Evolutionary conservation across 257 asterid species (phyloP).

Genomic region (Nicotiana tabacum): DNA sequence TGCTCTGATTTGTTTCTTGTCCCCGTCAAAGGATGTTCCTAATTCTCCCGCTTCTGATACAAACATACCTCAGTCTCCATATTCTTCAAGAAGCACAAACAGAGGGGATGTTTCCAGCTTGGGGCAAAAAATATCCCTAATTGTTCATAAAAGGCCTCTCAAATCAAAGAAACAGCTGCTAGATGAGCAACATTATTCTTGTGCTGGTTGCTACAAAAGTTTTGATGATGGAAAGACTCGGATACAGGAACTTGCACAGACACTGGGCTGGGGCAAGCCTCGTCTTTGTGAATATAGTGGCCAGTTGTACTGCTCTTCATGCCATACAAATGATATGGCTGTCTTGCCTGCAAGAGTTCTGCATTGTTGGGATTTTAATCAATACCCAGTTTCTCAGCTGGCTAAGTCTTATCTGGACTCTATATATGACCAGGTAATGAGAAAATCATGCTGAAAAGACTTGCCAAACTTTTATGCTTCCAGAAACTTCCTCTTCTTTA

Average conservation of each 20-base stretch:
- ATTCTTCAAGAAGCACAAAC: slow-evolving; percentile 21
- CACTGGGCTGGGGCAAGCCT: slow-evolving; percentile 95
- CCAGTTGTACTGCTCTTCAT: slow-evolving; percentile 80
- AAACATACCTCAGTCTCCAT: slow-evolving; percentile 25
- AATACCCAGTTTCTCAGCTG: slow-evolving; percentile 78
- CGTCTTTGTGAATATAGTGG: slow-evolving; percentile 90
- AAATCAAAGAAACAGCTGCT: slow-evolving; percentile 71
- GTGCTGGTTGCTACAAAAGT: slow-evolving; percentile 82
- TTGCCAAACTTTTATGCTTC: no score
- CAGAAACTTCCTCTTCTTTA: no score
- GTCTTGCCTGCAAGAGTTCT: slow-evolving; percentile 87
- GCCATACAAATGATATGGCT: slow-evolving; percentile 82
- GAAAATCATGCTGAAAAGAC: background rate
- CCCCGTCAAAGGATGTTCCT: slow-evolving; percentile 48
- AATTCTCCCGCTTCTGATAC: slow-evolving; percentile 38
- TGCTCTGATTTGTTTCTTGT: slow-evolving; percentile 57
- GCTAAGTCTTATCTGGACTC: slow-evolving; percentile 91
- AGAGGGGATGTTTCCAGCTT: slow-evolving; percentile 34
- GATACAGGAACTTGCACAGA: slow-evolving; percentile 56
- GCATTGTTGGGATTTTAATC: slow-evolving; percentile 86
- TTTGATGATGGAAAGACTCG: slow-evolving; percentile 69
- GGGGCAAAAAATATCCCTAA: slow-evolving; percentile 83
- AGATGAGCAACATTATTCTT: slow-evolving; percentile 73
- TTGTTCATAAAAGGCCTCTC: slow-evolving; percentile 49
- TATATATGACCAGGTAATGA: slow-evolving; percentile 67